Evolutionary conservation across 1,284 basidiomycete species (phyloP).

Genomic region (Inonotus hispidus): DNA sequence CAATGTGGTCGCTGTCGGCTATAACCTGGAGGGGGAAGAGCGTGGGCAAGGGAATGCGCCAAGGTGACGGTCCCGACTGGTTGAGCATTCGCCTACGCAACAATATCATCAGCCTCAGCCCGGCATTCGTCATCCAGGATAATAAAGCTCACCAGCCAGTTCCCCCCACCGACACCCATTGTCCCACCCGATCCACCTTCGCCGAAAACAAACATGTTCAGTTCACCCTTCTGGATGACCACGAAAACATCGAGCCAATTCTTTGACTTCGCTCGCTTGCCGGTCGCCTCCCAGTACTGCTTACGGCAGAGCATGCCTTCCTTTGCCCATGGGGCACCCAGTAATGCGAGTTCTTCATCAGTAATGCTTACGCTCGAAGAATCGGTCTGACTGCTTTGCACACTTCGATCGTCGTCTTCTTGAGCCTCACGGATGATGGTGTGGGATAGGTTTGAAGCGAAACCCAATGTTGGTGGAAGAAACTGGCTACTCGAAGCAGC

Average conservation of each 20-base stretch:
- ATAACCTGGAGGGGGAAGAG: slow-evolving; percentile 88
- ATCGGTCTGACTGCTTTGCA: slow-evolving; percentile 53
- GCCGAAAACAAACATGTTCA: slow-evolving; percentile 94
- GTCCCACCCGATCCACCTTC: slow-evolving; percentile 46
- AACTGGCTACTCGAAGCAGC: slow-evolving; percentile 40
- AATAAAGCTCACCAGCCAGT: slow-evolving; percentile 79
- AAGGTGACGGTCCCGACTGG: slow-evolving; percentile 77
- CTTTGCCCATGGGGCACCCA: slow-evolving; percentile 98
- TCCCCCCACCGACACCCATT: slow-evolving; percentile 83
- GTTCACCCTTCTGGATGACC: slow-evolving; percentile 88
- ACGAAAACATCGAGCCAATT: slow-evolving; percentile 93
- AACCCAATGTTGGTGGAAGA: slow-evolving; percentile 81
- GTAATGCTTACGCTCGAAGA: slow-evolving; percentile 76
- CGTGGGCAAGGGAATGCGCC: slow-evolving; percentile 84
- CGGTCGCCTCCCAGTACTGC: slow-evolving; percentile 85
- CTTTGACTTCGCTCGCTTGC: slow-evolving; percentile 81
- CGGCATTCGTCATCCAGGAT: neutral
- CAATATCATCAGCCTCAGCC: slow-evolving; percentile 10
- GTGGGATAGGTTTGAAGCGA: slow-evolving; percentile 92
- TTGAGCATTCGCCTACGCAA: slow-evolving; percentile 74
- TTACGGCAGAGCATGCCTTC: slow-evolving; percentile 94
- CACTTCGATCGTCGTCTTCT: slow-evolving; percentile 82
- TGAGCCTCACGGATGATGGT: slow-evolving; percentile 93
- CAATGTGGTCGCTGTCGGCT: slow-evolving; percentile 86
- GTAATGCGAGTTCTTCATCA: slow-evolving; percentile 90